phyloP scores from a whole-genome alignment of 176 grass and related monocot genomes.

The Zizania latifolia region DNA sequence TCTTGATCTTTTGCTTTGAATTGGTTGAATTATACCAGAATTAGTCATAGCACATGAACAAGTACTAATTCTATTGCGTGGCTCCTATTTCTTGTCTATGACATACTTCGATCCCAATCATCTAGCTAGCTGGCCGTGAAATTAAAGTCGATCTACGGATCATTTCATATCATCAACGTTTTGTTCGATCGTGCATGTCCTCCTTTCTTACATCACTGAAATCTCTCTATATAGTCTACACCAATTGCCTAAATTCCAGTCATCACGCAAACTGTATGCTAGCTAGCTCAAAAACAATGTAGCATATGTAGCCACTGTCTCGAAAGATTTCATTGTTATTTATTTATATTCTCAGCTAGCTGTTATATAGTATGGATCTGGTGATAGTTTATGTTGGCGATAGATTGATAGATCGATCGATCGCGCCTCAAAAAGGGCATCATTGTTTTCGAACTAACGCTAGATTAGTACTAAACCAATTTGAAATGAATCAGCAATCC shows the following conservation, averaged over 20 bases:
- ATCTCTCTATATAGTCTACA: background rate
- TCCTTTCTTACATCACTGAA: background rate
- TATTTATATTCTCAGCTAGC: background rate
- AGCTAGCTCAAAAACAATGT: background rate
- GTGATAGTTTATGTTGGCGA: slow-evolving; percentile 23
- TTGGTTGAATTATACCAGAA: background rate
- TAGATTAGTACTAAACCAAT: slow-evolving; percentile 1
- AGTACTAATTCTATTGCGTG: background rate
- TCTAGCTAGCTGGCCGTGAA: background rate
- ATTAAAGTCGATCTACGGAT: too few relatives aligned
- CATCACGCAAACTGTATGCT: background rate
- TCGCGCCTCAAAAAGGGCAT: background rate
- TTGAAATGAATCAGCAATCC: slow-evolving; percentile 18
- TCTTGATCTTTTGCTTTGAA: background rate
- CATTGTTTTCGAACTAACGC: slow-evolving; percentile 7
- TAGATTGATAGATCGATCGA: slow-evolving; percentile 6
- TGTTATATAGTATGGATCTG: slow-evolving; percentile 1
- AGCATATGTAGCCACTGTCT: background rate
- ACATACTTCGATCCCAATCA: background rate
- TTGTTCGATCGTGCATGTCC: background rate
- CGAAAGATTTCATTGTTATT: background rate
- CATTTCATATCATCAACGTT: background rate
- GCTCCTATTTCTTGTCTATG: background rate
- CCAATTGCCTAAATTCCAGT: background rate
- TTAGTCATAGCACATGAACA: background rate